phyloP scores from a whole-genome alignment of 352 stramenopile species.

The Albugo candida region DNA sequence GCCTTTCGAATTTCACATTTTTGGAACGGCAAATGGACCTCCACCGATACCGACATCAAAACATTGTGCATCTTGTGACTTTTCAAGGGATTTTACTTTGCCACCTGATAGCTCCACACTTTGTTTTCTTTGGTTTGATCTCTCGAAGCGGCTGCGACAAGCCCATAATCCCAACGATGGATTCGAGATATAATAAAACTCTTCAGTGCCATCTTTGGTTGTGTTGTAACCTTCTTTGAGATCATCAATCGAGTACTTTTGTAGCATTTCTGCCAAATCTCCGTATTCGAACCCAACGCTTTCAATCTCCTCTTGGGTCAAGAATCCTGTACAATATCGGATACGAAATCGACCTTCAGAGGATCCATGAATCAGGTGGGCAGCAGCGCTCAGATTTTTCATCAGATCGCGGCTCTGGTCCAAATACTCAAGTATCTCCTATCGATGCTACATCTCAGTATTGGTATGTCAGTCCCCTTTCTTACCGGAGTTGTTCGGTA shows the following conservation, averaged over 20 bases:
- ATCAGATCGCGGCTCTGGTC: slow-evolving; percentile 85
- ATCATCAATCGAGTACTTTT: slow-evolving; percentile 58
- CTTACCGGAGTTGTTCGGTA: slow-evolving; percentile 88
- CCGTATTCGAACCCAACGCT: slow-evolving; percentile 84
- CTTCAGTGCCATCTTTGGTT: slow-evolving; percentile 33
- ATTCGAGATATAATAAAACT: slow-evolving; percentile 95
- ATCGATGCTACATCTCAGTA: not conserved
- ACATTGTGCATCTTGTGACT: slow-evolving; percentile 7
- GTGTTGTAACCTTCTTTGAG: slow-evolving; percentile 89
- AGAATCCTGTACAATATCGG: slow-evolving; percentile 83
- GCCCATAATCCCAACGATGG: slow-evolving; percentile 93
- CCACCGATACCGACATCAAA: slow-evolving; percentile 53
- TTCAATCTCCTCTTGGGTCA: slow-evolving; percentile 88
- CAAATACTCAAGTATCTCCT: slow-evolving; percentile 85
- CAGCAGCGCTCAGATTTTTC: slow-evolving; percentile 87
- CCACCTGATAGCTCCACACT: no score
- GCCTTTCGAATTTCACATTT: not conserved
- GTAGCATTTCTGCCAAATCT: slow-evolving; percentile 66
- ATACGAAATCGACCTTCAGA: slow-evolving; percentile 94
- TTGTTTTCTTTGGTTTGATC: no score
- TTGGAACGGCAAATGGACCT: slow-evolving; percentile 25
- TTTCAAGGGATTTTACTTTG: no score
- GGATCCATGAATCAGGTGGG: slow-evolving; percentile 94
- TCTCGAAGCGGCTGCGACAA: slow-evolving; percentile 51
- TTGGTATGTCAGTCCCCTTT: not conserved